Conservation (phyloP, 2,329 filamentous ascomycete species). For the Claviceps pazoutovae region DNA sequence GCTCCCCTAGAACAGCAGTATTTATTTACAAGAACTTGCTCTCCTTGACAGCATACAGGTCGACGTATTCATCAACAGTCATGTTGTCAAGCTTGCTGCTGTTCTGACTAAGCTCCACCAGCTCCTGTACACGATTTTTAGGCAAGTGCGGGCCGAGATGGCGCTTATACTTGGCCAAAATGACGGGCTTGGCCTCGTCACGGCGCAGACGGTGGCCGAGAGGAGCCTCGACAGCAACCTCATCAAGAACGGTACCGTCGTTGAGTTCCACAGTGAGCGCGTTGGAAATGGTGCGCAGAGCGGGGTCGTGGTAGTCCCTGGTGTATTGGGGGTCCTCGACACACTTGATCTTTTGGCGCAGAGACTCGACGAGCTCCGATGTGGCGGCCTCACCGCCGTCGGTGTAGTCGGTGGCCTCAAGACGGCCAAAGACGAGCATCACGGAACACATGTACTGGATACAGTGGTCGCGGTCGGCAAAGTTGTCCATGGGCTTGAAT, state of each 20-base stretch:
- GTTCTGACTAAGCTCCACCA: slow-evolving; percentile 69
- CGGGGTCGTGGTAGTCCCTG: slow-evolving; percentile 85
- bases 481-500: slow-evolving; percentile 99
- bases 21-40: slow-evolving; percentile 37
- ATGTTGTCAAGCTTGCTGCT: slow-evolving; percentile 61
- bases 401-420: slow-evolving; percentile 85
- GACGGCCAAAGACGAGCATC: slow-evolving; percentile 90
- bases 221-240: slow-evolving; percentile 86
- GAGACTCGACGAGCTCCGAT: slow-evolving; percentile 75
- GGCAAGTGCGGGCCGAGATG: slow-evolving; percentile 77
- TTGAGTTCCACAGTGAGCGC: slow-evolving; percentile 89
- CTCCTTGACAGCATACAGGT: slow-evolving; percentile 56
- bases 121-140: slow-evolving; percentile 62
- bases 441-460: slow-evolving; percentile 98
- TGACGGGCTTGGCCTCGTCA: slow-evolving; percentile 96
- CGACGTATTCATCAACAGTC: slow-evolving; percentile 86
- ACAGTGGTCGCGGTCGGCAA: slow-evolving; percentile 97
- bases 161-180: slow-evolving; percentile 87
- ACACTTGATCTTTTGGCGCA: slow-evolving; percentile 87
- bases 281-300: slow-evolving; percentile 92
- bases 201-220: slow-evolving; percentile 81
- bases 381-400: slow-evolving; percentile 88
- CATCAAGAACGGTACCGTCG: slow-evolving; percentile 81
- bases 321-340: slow-evolving; percentile 95
- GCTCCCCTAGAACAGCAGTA: not conserved